Conservation (phyloP, 176 grass and related monocot genomes). For the Zoysia japonica region DNA sequence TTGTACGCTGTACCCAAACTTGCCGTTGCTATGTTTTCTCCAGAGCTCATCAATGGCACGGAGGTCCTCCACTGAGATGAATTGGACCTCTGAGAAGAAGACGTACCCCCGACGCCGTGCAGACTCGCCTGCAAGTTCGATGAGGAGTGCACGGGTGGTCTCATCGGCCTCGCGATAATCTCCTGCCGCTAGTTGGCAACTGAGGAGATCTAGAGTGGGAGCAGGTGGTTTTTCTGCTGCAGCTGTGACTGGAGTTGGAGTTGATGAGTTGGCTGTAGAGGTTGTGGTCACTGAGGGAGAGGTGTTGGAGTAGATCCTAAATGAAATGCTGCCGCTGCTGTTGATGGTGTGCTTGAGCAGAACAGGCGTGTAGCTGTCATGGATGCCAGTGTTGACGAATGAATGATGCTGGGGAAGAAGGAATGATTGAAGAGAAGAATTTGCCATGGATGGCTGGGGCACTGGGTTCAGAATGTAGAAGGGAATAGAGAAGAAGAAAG, state of each 20-base stretch:
- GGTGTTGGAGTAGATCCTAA: slow-evolving; percentile 62
- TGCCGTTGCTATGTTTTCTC: slow-evolving; percentile 63
- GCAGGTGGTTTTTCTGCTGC: slow-evolving; percentile 19
- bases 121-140: slow-evolving; percentile 70
- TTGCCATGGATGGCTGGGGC: slow-evolving; percentile 50
- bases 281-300: slow-evolving; percentile 56
- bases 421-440: slow-evolving; percentile 60
- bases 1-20: slow-evolving; percentile 89
- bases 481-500: background rate
- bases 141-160: slow-evolving; percentile 79
- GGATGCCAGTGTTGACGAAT: slow-evolving; percentile 31
- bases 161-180: slow-evolving; percentile 82
- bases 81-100: slow-evolving; percentile 96
- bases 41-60: slow-evolving; percentile 74
- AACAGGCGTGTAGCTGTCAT: slow-evolving; percentile 42
- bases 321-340: slow-evolving; percentile 36
- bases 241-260: slow-evolving; percentile 17
- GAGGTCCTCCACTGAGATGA: slow-evolving; percentile 63
- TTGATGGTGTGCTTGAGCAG: slow-evolving; percentile 42
- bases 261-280: slow-evolving; percentile 26
- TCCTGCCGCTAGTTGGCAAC: slow-evolving; percentile 42
- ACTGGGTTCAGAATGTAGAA: background rate
- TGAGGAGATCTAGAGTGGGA: slow-evolving; percentile 60
- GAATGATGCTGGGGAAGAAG: slow-evolving; percentile 62
- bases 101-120: slow-evolving; percentile 86